These are phyloP conservation scores for Nidula microcarpa DNA, from an alignment of 768 basidiomycete species.

Conservation along the genomic window DNA sequence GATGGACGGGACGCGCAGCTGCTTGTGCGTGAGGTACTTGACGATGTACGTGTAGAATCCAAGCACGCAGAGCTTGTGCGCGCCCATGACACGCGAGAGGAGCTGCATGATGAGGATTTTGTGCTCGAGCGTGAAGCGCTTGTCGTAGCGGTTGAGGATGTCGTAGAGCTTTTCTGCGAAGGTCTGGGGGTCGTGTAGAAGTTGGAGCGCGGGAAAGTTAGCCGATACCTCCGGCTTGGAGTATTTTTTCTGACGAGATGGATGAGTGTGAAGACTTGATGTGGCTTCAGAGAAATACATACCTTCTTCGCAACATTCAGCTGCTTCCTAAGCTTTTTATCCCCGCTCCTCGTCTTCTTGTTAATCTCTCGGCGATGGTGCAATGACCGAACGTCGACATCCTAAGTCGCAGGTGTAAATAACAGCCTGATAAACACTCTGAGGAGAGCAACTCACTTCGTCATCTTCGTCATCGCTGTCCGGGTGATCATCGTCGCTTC, in stretches of 20 bases:
- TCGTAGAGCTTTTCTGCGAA: constrained; percentile 95
- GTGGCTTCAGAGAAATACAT: constrained; percentile 3
- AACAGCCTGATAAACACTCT: constrained; percentile 1
- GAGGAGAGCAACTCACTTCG: constrained; percentile 26
- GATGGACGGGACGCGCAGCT: constrained; percentile 89
- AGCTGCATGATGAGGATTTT: constrained; percentile 98
- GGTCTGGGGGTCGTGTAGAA: constrained; percentile 92
- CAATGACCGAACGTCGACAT: constrained; percentile 66
- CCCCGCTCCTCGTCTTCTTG: constrained; percentile 84
- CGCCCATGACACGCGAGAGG: constrained; percentile 88
- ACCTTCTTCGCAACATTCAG: constrained; percentile 78
- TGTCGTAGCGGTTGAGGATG: constrained; percentile 79
- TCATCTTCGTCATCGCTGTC: constrained; percentile 69
- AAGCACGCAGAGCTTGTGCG: constrained; percentile 90
- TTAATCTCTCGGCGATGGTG: constrained; percentile 90
- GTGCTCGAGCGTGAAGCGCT: constrained; percentile 94
- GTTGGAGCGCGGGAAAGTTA: constrained; percentile 91
- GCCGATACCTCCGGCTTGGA: constrained; percentile 30
- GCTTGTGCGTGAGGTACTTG: constrained; percentile 90
- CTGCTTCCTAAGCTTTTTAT: constrained; percentile 74
- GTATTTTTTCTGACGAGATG: constrained; percentile 26
- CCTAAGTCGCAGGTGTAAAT: constrained; percentile 28
- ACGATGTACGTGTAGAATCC: constrained; percentile 95
- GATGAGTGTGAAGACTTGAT: neutral
- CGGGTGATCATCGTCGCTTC: constrained; percentile 72